Evolutionary conservation across 768 basidiomycete genomes (phyloP), one percentile per base, ranked within the genome.

Genomic region (Coprinopsis strossmayeri): DNA sequence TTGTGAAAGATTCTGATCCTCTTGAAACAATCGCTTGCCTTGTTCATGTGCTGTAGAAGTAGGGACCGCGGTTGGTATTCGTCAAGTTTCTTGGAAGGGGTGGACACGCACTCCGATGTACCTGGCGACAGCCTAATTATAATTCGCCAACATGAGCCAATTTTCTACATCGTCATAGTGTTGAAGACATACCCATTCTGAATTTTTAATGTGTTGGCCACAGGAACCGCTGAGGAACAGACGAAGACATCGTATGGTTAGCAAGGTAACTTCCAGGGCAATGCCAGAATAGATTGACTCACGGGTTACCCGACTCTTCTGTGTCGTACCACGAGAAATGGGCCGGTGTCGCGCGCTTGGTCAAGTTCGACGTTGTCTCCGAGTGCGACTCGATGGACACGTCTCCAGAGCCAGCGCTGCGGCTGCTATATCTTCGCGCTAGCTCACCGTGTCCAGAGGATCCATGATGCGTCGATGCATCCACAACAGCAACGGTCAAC

Each of bases 261-360:
- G n/a, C n/a, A n/a, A n/a, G n/a, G n/a, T n/a, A n/a, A n/a, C n/a
- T n/a, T n/a, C n/a, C n/a, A n/a, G n/a, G n/a, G n/a, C n/a, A n/a
- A n/a, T n/a, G n/a, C n/a, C n/a, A n/a, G 5, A 26, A 21, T 18
- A 42, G 23, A 21, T 23, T 18, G 5, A 42, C 40, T 5, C 24
- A 42, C 40, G 40, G 21, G 9, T 24, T 42, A 9, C 40, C 40
- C 11, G 62, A n/a, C n/a, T n/a, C 63, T 30, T 46, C 40, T 13
- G 59, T 57, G 38, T 71, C 69, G 58, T 82, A 84, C 54, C 65
- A 84, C 13, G 80, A 76, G 64, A 74, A 77, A 46, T 70, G 71
- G 2, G 73, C 61, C 46, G 52, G 47, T 28, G 50, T 44, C 46
- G 54, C 69, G 9, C 76, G 70, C 51, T 68, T 70, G 30, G 65